A percentile compares a stretch with the other conserved stretches of the same genome.
phyloP scores from a whole-genome alignment of 768 basidiomycete species.

The Tulasnella sp. region DNA sequence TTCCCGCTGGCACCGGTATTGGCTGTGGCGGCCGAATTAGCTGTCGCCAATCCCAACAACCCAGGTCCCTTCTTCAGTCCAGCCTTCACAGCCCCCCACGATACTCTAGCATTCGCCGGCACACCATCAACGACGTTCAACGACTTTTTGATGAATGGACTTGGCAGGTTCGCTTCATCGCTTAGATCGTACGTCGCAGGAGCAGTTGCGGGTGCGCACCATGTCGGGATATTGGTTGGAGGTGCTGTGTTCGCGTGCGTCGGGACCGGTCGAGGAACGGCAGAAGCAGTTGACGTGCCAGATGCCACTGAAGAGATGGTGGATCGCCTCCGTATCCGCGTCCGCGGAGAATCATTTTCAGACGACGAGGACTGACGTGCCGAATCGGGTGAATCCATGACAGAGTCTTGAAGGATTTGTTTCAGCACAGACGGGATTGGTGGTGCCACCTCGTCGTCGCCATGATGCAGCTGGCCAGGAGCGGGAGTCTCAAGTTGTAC shows the following conservation, averaged over 20 bases:
- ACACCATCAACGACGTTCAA: constrained; percentile 23
- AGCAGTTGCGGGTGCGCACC: constrained; percentile 9
- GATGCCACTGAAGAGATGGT: constrained; percentile 1
- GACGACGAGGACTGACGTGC: neutral
- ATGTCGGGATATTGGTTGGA: neutral
- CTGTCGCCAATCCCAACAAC: constrained; percentile 7
- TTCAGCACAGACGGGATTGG: constrained; percentile 5
- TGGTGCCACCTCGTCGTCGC: constrained; percentile 3
- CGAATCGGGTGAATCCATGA: constrained; percentile 12
- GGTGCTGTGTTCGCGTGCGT: neutral
- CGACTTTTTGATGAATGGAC: constrained; percentile 56
- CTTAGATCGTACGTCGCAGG: constrained; percentile 51
- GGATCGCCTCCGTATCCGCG: constrained; percentile 1
- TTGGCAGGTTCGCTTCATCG: constrained; percentile 78
- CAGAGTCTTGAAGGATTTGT: neutral
- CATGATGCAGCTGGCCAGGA: neutral
- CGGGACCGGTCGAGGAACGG: neutral
- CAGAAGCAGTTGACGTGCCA: neutral
- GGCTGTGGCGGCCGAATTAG: constrained; percentile 6
- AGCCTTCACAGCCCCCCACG: constrained; percentile 16
- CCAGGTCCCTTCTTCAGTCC: constrained; percentile 14
- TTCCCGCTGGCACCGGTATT: neutral
- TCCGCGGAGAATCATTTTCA: neutral
- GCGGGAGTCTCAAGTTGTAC: constrained; percentile 62
- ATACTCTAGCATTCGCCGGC: constrained; percentile 16